These are phyloP conservation scores for Thalassiosira mediterranea DNA, from an alignment of 352 stramenopile species.

Conservation along the genomic window DNA sequence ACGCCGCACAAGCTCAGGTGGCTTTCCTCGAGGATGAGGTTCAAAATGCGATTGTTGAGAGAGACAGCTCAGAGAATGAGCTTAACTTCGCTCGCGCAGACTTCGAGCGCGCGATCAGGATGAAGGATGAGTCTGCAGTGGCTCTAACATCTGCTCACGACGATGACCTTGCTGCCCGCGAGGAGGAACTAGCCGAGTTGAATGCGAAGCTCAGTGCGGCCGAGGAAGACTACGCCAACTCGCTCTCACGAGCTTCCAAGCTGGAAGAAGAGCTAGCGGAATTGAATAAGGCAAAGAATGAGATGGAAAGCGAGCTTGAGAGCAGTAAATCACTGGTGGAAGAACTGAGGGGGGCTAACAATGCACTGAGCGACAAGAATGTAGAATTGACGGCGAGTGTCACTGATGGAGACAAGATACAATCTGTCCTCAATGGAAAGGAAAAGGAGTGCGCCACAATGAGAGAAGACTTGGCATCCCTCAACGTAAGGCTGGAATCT, in stretches of 20 bases:
- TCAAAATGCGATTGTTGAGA: not conserved
- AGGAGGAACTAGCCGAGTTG: no score
- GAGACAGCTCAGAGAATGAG: no score
- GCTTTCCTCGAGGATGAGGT: not conserved
- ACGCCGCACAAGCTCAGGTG: no score
- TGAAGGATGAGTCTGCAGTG: no score
- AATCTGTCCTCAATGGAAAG: not conserved
- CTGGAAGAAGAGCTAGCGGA: not conserved
- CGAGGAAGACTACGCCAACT: no score
- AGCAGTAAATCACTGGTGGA: not conserved
- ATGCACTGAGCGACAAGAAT: not conserved
- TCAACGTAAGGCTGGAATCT: not conserved
- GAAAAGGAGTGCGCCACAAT: not conserved
- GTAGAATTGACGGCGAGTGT: not conserved
- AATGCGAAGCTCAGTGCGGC: no score
- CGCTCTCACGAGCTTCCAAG: no score
- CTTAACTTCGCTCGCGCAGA: no score
- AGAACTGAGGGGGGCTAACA: not conserved
- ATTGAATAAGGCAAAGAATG: not conserved
- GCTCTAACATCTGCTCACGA: no score
- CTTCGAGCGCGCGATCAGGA: no score
- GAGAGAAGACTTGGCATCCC: not conserved
- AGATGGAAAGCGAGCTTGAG: not conserved
- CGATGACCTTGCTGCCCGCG: no score
- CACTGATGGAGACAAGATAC: not conserved